A percentile compares a stretch with the other conserved stretches of the same genome.
These are phyloP conservation scores for Yarrowia osloensis DNA, from an alignment of 805 yeast genomes.

Conservation along the genomic window DNA sequence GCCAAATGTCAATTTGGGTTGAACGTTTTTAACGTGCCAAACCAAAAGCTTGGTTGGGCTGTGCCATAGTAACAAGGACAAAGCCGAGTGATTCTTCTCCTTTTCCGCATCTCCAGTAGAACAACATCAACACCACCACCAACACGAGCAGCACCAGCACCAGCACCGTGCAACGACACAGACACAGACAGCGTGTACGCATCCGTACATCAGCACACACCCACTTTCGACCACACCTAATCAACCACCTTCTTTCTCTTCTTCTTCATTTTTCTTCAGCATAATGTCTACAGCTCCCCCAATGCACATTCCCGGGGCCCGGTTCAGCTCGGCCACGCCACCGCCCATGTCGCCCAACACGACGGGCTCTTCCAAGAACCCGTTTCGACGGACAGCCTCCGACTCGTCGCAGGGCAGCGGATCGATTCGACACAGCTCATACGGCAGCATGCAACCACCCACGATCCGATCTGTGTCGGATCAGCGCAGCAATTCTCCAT, in stretches of 20 bases:
- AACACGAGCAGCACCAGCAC: not conserved
- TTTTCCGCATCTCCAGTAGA: not conserved
- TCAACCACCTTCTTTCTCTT: not conserved
- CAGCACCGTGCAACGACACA: not conserved
- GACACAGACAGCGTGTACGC: not conserved
- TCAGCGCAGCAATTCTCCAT: constrained; percentile 20
- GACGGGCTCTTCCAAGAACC: constrained; percentile 28
- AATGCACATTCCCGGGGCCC: constrained; percentile 28
- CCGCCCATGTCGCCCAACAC: constrained; percentile 23
- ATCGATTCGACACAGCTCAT: not conserved
- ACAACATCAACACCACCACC: not conserved
- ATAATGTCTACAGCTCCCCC: constrained; percentile 27
- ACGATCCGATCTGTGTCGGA: constrained; percentile 28
- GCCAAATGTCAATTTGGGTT: constrained; percentile 9
- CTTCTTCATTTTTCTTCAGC: not conserved
- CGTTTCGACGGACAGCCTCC: constrained; percentile 23
- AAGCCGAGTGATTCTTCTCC: constrained; percentile 7
- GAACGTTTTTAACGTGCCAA: constrained; percentile 25
- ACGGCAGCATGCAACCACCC: not conserved
- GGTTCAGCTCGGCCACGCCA: constrained; percentile 3
- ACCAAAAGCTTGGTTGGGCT: constrained; percentile 24
- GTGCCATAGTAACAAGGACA: constrained; percentile 10
- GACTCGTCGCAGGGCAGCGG: constrained; percentile 29
- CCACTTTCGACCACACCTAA: not conserved
- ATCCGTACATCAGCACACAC: not conserved